phyloP scores from a whole-genome alignment of 2,329 filamentous ascomycete species.

The Aschersonia sp. region DNA sequence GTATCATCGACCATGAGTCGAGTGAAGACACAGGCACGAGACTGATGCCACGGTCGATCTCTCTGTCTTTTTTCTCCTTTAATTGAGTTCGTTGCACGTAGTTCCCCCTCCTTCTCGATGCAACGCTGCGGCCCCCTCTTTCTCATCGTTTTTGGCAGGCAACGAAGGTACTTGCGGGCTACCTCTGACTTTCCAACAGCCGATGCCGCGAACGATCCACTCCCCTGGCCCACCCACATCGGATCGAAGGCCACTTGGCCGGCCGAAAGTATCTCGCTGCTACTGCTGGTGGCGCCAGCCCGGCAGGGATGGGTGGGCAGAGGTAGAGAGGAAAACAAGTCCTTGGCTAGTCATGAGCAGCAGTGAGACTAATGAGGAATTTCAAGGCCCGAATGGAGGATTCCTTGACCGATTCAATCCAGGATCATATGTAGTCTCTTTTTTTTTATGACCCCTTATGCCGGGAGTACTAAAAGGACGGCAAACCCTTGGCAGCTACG shows the following conservation, averaged over 20 bases:
- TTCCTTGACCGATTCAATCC: constrained; percentile 1
- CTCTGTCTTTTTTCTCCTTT: neutral
- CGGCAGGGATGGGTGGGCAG: neutral
- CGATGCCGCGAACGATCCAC: neutral
- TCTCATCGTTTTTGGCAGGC: neutral
- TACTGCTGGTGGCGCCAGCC: neutral
- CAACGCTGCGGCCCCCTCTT: neutral
- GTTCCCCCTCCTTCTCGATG: neutral
- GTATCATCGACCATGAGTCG: neutral
- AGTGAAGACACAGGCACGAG: neutral
- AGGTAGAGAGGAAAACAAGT: neutral
- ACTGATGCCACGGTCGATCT: neutral
- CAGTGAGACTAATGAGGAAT: neutral
- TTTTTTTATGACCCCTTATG: neutral
- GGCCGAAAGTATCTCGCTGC: constrained; percentile 1
- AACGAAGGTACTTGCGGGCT: neutral
- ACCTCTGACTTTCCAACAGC: neutral
- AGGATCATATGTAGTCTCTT: neutral
- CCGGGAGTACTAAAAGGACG: neutral
- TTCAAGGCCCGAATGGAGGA: constrained; percentile 2
- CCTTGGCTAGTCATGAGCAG: neutral
- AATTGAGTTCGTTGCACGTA: neutral
- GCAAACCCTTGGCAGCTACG: neutral
- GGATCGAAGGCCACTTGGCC: constrained; percentile 2
- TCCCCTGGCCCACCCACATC: neutral